Base-by-base conservation (phyloP, 306 rosid species). In the Lathyrus oleraceus region DNA sequence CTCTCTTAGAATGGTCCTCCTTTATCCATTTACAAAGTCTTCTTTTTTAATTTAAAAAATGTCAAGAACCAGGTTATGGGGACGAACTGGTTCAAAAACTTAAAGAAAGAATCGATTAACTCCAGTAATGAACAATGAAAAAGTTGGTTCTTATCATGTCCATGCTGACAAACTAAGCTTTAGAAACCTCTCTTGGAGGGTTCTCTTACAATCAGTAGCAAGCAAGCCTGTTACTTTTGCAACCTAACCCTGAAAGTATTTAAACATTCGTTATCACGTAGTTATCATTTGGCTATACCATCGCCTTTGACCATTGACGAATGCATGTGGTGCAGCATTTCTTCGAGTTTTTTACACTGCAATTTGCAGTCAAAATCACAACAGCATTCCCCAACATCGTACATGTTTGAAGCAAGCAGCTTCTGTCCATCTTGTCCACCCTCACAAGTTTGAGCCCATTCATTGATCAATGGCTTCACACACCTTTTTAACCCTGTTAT, bases 191-290 rank as follows among this genome's bases (percentile, higher is more conserved):
- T 25, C 4, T 25, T 3, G 28, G 28, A 25, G 28, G 28, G 28
- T 25, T 25, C 28, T 25, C 28, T 25, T 25, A 25, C 4, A 25
- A 25, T 25, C 63, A 27, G 58, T 25, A 64, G 30, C 32, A 56
- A 45, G 66, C 60, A 70, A 20, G 30, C 47, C 25, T 40, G 59
- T 16, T 19, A 66, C 35, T 25, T 42, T 16, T 35, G 13, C 36
- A 54, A 12, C 62, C 25, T 43, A 56, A 66, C 27, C 19, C 30
- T 40, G 40, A 61, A 48, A 61, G 32, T 38, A 61, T 23, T 32
- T 27, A 42, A 61, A 39, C 44, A 63, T 62, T 73, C 51, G 21
- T 58, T 36, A 35, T 35, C 47, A 23, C 44, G n/a, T 59, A 14
- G 8, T 59, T 28, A n/a, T 30, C 65, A 30, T 5, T 23, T 35